Percentiles rank a stretch among this genome's conserved stretches.
Evolutionary conservation across 2,329 filamentous ascomycete species (phyloP).

Genomic region (Cytospora piceae): DNA sequence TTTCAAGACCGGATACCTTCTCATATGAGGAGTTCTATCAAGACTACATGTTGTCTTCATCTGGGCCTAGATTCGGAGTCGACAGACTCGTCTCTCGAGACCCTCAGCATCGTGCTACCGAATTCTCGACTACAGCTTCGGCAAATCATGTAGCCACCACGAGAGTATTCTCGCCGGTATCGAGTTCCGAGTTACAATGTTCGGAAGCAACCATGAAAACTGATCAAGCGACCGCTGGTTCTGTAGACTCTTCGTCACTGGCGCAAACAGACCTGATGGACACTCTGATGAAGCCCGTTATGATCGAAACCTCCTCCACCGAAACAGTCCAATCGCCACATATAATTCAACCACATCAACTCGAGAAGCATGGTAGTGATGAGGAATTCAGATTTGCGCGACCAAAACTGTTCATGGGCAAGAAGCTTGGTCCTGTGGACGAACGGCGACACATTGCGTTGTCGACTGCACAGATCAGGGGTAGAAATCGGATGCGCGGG

Average conservation of each 20-base stretch:
- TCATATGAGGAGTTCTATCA: slow-evolving; percentile 26
- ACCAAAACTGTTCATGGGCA: slow-evolving; percentile 39
- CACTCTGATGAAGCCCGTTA: not conserved
- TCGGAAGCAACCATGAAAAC: not conserved
- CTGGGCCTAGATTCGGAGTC: not conserved
- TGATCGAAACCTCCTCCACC: not conserved
- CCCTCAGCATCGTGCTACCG: not conserved
- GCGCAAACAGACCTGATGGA: not conserved
- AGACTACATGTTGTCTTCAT: slow-evolving; percentile 1
- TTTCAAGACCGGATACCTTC: slow-evolving; percentile 10
- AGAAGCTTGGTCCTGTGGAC: slow-evolving; percentile 19
- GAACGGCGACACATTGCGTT: slow-evolving; percentile 24
- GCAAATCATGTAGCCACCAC: slow-evolving; percentile 28
- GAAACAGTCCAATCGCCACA: slow-evolving; percentile 1
- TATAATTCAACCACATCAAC: not conserved
- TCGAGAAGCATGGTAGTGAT: not conserved
- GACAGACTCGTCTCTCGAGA: slow-evolving; percentile 5
- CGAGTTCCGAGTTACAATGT: not conserved
- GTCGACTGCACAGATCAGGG: slow-evolving; percentile 23
- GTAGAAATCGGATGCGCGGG: slow-evolving; percentile 8
- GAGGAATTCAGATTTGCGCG: slow-evolving; percentile 35
- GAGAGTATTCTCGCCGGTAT: not conserved
- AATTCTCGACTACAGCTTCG: slow-evolving; percentile 10
- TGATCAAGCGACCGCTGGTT: slow-evolving; percentile 22
- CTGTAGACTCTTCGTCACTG: not conserved